Evolutionary conservation across 495 filamentous ascomycete species (phyloP), one percentile per base, ranked within the genome.

Genomic region (Mycothermus thermophilus): DNA sequence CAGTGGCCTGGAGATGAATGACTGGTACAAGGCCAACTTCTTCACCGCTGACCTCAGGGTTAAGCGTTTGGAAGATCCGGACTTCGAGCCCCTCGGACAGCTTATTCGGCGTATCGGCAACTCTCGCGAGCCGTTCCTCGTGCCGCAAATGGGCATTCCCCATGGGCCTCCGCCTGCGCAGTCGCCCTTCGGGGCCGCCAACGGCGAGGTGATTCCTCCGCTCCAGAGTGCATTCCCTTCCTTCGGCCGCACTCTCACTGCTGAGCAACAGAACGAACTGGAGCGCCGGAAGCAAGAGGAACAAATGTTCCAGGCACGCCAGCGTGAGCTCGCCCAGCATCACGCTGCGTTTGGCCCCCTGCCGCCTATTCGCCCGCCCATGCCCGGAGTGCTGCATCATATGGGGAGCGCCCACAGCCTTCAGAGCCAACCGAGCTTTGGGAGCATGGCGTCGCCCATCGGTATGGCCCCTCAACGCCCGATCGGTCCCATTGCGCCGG

Each of bases 1-100:
- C 66, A 92, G 83, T 25, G 90, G 90, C 3, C 65, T 97, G 30
- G 90, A 96, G 56, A 97, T 97, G 90, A 87, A 97, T 48, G 90
- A 97, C 47, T 97, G 90, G 90, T 97, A 93, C 61, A 94, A 95
- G 58, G 92, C 84, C 30, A 85, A 86, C 28, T 97, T 95, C 64
- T 97, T 97, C 60, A 90, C 84, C 8, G 74, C 85, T 0, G 88
- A 97, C 40, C 68, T 97, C 19, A 75, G 87, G 30, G 88, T 97
- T 34, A 93, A 88, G 62, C 92, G 93, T 47, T 60, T 82, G 3
- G 90, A 97, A 57, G 90, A 96, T 44, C 59, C 66, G 0, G 87
- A 97, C 26, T 97, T 94, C 40, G 92, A 97, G 58, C 92, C 87
- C 14, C 60, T 97, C n/a, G 90, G 88, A 7, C 83, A 93, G 52